Base-by-base conservation (phyloP, 192 early-diverging fungal species). In the Coemansia sp. region DNA sequence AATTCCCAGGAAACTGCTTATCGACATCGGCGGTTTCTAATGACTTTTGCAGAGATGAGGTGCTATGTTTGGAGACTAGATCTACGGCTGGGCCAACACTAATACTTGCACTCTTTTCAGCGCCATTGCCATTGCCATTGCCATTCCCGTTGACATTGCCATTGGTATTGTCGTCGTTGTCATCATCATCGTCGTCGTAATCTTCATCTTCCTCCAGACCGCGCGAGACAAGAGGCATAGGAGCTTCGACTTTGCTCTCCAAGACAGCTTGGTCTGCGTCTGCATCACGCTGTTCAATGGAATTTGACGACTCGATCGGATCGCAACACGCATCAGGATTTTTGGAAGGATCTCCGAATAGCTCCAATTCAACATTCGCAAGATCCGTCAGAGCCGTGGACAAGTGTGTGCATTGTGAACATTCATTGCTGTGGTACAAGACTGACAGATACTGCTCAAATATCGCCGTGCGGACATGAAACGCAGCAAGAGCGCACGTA, bases 401-500 rank as follows among this genome's bases (percentile, higher is more conserved):
- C 4, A 54, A 32, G 19, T 74, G 69, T 0, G 68, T 72, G 69
- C 74, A 84, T 49, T 11, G 20, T 11, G 39, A 46, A 69, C 76
- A 77, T 5, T 84, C 79, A 55, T 76, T 65, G 9, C 71, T 54
- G 7, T 81, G 84, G 68, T 80, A 93, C 2, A 91, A 42, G 9
- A 75, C 77, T 6, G 90, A 84, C 12, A 91, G 79, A 44, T 88
- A 76, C 69, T 93, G 90, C 63, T 94, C 93, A 78, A 89, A 92
- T 13, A 94, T 84, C 81, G 90, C 89, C 10, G 87, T 64, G 42
- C 93, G 88, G 37, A 87, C 85, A 48, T 91, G 88, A 67, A 88
- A 91, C 25, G 84, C 85, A 14, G 90, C 86, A 3, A 86, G 79
- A 7, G 75, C 77, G 38, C 73, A 79, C 0, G 72, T 61, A 48